phyloP scores from a whole-genome alignment of 371 early-diverging fungal genomes.

The Zopfochytrium polystomum region DNA sequence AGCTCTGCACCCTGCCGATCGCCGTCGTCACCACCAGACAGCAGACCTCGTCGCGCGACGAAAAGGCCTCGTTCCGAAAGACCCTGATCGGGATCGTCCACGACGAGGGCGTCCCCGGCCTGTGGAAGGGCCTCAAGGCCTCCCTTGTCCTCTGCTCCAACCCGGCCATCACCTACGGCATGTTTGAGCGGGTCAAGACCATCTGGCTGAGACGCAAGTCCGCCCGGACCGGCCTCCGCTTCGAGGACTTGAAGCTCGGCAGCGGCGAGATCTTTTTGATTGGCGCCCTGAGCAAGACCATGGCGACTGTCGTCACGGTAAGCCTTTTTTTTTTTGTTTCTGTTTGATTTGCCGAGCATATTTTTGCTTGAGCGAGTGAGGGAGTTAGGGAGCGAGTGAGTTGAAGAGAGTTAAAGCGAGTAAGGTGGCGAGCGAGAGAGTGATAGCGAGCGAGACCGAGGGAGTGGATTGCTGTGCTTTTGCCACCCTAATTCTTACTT shows the following conservation, averaged over 20 bases:
- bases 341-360: slow-evolving; percentile 4
- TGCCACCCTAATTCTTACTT: slow-evolving; percentile 52
- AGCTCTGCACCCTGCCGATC: slow-evolving; percentile 88
- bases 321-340: slow-evolving; percentile 11
- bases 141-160: slow-evolving; percentile 88
- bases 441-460: too few species aligned
- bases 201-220: slow-evolving; percentile 22
- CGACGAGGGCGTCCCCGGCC: slow-evolving; percentile 79
- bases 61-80: slow-evolving; percentile 35
- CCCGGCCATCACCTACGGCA: slow-evolving; percentile 96
- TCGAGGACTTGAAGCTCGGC: slow-evolving; percentile 43
- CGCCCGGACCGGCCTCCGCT: slow-evolving; percentile 1
- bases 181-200: slow-evolving; percentile 87
- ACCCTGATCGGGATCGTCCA: slow-evolving; percentile 69
- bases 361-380: background rate
- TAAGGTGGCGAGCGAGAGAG: too few species aligned
- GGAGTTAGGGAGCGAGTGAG: too few species aligned
- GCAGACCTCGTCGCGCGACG: slow-evolving; percentile 34
- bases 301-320: slow-evolving; percentile 70
- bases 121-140: slow-evolving; percentile 65
- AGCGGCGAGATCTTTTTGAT: slow-evolving; percentile 80
- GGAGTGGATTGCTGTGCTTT: background rate
- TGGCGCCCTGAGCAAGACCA: slow-evolving; percentile 87
- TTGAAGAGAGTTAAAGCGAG: too few species aligned
- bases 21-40: slow-evolving; percentile 75